Base-by-base conservation (phyloP, 2,329 filamentous ascomycete genomes). In the Pseudogymnoascus sp. region DNA sequence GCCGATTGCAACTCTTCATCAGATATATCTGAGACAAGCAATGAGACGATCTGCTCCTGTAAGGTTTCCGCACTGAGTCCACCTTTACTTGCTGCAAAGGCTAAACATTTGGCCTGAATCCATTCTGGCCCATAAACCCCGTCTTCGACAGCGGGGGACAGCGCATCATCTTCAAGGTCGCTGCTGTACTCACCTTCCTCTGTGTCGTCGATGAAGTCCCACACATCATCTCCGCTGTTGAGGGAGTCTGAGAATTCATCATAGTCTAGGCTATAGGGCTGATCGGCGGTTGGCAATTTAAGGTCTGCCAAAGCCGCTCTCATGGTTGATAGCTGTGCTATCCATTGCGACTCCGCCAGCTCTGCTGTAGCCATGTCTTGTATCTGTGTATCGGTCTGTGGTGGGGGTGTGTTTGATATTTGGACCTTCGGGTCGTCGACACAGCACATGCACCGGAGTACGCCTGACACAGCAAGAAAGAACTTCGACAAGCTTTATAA, bases 1-100 rank as follows among this genome's bases (percentile, higher is more conserved):
- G 88, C 86, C 72, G 92, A 93, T 74, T 97, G 93, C n/a, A 97
- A 79, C 75, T 96, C 91, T 64, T 96, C 90, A 64, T 96, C 89
- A 33, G 84, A 81, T 50, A 75, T 77, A n/a, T 78, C 77, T 4
- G 91, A 90, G 7, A 82, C 82, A 36, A 99, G 76, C 2, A 93
- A 81, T 4, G 90, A 88, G 40, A 86, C 77, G 36, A 97, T 84
- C 73, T 97, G 92, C 63, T 88, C 84, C 67, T 89, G 82, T 42
- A 97, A 82, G n/a, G 89, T 86, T 21, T 83, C 80, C 1, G 87
- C 77, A 35, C 88, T 83, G 21, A 96, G 78, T 0, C 86, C 89
- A 61, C 85, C 85, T 69, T 87, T 88, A 66, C 80, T 81, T 10
- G 76, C 75, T 1, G 90, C 84, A 65, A 96, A 82, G n/a, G 78